A percentile compares a stretch with the other conserved stretches of the same genome.
Evolutionary conservation across 371 early-diverging fungal species (phyloP).

Genomic region (Choanephora cucurbitarum): DNA sequence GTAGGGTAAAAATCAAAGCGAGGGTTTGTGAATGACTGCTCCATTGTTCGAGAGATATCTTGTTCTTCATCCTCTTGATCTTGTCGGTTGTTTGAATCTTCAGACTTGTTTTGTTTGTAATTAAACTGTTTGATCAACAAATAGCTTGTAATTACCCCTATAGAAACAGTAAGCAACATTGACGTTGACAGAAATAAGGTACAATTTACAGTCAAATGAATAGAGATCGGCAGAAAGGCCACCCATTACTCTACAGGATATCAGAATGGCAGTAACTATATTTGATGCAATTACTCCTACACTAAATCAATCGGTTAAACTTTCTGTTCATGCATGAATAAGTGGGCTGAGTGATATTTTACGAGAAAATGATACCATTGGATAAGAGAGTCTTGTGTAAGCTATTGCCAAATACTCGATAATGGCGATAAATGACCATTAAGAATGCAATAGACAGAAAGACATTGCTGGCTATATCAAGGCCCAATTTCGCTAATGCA

Average conservation of each 20-base stretch:
- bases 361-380: constrained; percentile 46
- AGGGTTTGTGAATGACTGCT: not conserved
- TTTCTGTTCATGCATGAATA: no score
- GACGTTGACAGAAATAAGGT: not conserved
- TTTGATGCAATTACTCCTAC: constrained; percentile 46
- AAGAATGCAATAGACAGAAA: constrained; percentile 46
- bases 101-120: not conserved
- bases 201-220: constrained; percentile 46
- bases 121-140: constrained; percentile 43
- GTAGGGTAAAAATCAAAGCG: not conserved
- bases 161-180: not conserved
- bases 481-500: constrained; percentile 44
- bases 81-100: not conserved
- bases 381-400: constrained; percentile 39
- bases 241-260: constrained; percentile 34
- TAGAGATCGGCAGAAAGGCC: constrained; percentile 48
- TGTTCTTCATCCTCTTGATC: not conserved
- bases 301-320: constrained; percentile 16
- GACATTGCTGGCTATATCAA: constrained; percentile 44
- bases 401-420: constrained; percentile 37
- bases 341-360: no score
- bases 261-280: constrained; percentile 39
- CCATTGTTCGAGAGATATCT: not conserved
- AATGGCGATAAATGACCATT: constrained; percentile 39
- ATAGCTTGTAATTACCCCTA: constrained; percentile 47